Percentiles rank a stretch among this genome's conserved stretches.
These are phyloP conservation scores for Suillus tomentosus DNA, from an alignment of 768 basidiomycete genomes.

Conservation along the genomic window DNA sequence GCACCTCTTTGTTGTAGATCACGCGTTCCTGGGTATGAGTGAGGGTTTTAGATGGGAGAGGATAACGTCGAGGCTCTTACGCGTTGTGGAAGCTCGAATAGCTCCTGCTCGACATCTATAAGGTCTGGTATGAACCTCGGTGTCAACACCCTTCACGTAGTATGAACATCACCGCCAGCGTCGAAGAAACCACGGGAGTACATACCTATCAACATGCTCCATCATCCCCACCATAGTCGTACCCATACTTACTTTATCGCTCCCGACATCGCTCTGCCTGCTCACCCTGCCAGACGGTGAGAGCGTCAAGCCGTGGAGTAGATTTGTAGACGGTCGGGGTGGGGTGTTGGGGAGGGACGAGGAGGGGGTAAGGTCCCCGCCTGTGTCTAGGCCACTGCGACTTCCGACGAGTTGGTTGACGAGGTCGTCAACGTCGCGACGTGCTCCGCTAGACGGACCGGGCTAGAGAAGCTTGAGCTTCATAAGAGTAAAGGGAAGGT, in stretches of 20 bases:
- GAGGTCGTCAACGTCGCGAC: conserved; percentile 70
- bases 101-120: conserved; percentile 87
- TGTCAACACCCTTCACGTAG: conserved; percentile 52
- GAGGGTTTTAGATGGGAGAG: conserved; percentile 3
- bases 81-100: conserved; percentile 88
- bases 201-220: conserved; percentile 72
- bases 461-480: conserved; percentile 27
- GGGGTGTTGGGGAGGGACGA: conserved; percentile 77
- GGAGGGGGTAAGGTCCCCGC: conserved; percentile 62
- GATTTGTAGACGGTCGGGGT: conserved; percentile 39
- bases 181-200: conserved; percentile 5
- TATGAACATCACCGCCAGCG: neutral
- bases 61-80: conserved; percentile 40
- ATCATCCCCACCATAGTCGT: conserved; percentile 52
- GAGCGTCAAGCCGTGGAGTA: conserved; percentile 39
- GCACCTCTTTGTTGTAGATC: conserved; percentile 83
- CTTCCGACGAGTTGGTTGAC: conserved; percentile 59
- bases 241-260: conserved; percentile 46
- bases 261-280: conserved; percentile 67
- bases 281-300: conserved; percentile 64
- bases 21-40: conserved; percentile 60
- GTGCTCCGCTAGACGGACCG: conserved; percentile 44
- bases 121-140: conserved; percentile 73
- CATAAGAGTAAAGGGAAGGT: conserved; percentile 2
- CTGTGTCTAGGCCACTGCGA: conserved; percentile 53